Base-by-base conservation (phyloP, 2,329 filamentous ascomycete genomes). In the Exophiala oligosperma region DNA sequence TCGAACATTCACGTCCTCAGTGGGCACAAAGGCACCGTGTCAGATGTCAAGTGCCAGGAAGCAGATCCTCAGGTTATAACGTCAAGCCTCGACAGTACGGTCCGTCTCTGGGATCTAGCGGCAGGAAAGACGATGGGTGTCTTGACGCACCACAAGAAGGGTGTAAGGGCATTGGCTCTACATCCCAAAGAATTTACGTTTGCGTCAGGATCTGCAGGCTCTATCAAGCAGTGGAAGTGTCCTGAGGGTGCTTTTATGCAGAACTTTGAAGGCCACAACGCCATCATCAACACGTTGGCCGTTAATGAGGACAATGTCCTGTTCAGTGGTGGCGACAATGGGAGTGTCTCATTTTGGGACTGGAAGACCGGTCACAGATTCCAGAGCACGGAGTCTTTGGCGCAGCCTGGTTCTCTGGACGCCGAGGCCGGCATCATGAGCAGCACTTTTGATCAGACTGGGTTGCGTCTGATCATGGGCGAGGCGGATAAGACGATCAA, bases 141-240 rank as follows among this genome's bases (percentile, higher is more conserved):
- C 2, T 80, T 99, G 48, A 99, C 94, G 1, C 95, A 99, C 73
- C 94, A 99, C 83, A 99, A 99, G 74, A 97, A 97, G 78, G 92
- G 93, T 56, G 92, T 99, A 9, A 85, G 94, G 51, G 87, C 89
- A 2, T 81, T 99, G 11, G 85, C 91, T 9, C 82, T 88, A 2
- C 94, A 99, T 71, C 94, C 95, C 0, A 86, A 85, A 60, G 94
- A 99, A 74, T 99, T 96, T 71, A 99, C 95, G 0, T 99, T 99
- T 72, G 94, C 94, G 3, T 92, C 86, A 60, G 94, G 89, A 44
- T 96, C 91, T 69, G 92, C 93, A 0, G 89, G 90, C 24, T 92
- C 90, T 71, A 97, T 99, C 77, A 99, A 99, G 80, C 94, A 99
- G 77, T 99, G 94, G 93, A 97, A 97, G 74, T 97, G 92, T 66